Base-by-base conservation (phyloP, 306 rosid genomes). In the Dalbergia cochinchinensis region DNA sequence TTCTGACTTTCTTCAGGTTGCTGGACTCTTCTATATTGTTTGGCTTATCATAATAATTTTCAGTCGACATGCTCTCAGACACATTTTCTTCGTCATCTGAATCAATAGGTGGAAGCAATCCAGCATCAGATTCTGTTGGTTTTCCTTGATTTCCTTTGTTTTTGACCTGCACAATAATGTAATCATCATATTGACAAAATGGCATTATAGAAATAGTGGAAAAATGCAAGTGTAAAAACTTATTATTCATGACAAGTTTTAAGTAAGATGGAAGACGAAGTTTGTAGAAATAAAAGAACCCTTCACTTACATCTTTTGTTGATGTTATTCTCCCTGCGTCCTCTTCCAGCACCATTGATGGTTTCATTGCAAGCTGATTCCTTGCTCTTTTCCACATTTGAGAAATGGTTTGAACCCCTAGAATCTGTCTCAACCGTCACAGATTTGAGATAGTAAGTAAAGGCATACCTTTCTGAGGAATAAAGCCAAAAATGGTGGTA, bases 71-170 rank as follows among this genome's bases (percentile, higher is more conserved):
- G 34, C 10, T 18, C 31, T 26, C 31, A 9, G 5, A 14, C 5
- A 48, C n/a, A n/a, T n/a, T n/a, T n/a, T n/a, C n/a, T n/a, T n/a
- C n/a, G n/a, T n/a, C n/a, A n/a, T n/a, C n/a, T n/a, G n/a, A n/a
- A n/a, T n/a, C n/a, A n/a, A n/a, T n/a, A n/a, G n/a, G n/a, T n/a
- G n/a, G n/a, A n/a, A n/a, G 19, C 58, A 20, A 68, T 67, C 35
- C 39, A 67, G 7, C 11, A 12, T 20, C 6, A 0, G 73, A 22
- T 59, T 20, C 6, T 4, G 22, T 26, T 19, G 6, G 13, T 11
- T 1, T 68, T 68, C 73, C 18, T 47, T 47, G 45, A 48, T 13
- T 48, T 69, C 45, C 74, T 48, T 69, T 69, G 44, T 7, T 48
- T 69, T 48, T 15, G 26, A 26, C 44, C 74, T 69, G 8, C 26